phyloP scores from a whole-genome alignment of 1,284 basidiomycete genomes.

The Ceratorhiza oryzae-sativae region DNA sequence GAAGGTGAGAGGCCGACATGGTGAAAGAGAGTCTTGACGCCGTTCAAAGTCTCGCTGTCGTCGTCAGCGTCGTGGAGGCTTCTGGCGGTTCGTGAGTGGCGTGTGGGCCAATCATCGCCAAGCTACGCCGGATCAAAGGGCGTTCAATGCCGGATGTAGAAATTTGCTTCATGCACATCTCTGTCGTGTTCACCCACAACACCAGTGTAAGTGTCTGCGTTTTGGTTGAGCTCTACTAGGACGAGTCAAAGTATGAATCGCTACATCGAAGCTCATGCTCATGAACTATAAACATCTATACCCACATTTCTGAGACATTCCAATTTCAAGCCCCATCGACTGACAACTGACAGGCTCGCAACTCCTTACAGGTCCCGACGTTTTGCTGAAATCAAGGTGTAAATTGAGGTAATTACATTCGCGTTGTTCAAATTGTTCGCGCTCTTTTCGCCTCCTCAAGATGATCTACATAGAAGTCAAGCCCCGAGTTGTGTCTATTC shows the following conservation, averaged over 20 bases:
- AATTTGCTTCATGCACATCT: conserved; percentile 44
- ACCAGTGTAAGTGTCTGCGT: conserved; percentile 49
- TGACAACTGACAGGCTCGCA: not conserved
- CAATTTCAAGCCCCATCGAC: too few species aligned
- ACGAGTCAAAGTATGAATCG: conserved; percentile 75
- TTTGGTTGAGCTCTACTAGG: conserved; percentile 50
- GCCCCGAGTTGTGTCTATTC: conserved; percentile 72
- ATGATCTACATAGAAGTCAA: conserved; percentile 86
- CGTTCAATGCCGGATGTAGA: conserved; percentile 38
- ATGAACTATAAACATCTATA: conserved; percentile 72
- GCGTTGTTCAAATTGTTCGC: conserved; percentile 51
- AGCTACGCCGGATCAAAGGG: conserved; percentile 32
- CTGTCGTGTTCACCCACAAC: conserved; percentile 44
- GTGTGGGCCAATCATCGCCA: conserved; percentile 57
- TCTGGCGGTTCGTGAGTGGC: conserved; percentile 63
- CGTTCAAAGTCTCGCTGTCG: conserved; percentile 5
- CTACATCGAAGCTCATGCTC: conserved; percentile 78
- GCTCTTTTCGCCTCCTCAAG: conserved; percentile 51
- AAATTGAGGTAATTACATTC: conserved; percentile 41
- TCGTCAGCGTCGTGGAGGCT: conserved; percentile 55
- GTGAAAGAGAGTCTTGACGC: not conserved
- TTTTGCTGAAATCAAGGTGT: not conserved
- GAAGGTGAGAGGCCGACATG: conserved; percentile 31
- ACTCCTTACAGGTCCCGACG: not conserved
- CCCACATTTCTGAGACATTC: conserved; percentile 81